These are phyloP conservation scores for Plasmodium vivax DNA, from an alignment of 169 alveolate species.

Conservation along the genomic window DNA sequence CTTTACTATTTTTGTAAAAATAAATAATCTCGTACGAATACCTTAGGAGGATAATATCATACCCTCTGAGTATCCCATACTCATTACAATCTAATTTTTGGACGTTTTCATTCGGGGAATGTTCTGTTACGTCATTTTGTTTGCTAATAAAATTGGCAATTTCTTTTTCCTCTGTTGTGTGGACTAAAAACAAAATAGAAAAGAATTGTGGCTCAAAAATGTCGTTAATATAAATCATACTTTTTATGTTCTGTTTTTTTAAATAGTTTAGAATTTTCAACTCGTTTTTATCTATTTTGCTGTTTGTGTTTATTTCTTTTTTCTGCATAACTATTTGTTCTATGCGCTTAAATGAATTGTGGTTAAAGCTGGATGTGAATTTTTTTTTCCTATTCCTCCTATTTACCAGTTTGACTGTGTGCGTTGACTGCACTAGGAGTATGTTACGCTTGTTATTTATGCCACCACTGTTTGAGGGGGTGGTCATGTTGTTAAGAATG, in stretches of 20 bases:
- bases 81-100: slow-evolving; percentile 32
- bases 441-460: slow-evolving; percentile 29
- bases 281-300: slow-evolving; percentile 19
- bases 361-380: slow-evolving; percentile 18
- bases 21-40: slow-evolving; percentile 45
- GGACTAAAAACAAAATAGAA: slow-evolving; percentile 31
- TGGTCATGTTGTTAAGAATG: slow-evolving; percentile 9
- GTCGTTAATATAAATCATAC: slow-evolving; percentile 66
- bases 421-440: slow-evolving; percentile 4
- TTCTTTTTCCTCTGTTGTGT: slow-evolving; percentile 29
- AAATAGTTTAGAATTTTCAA: slow-evolving; percentile 23
- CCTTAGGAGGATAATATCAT: slow-evolving; percentile 64
- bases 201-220: slow-evolving; percentile 46
- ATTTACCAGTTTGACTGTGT: neutral
- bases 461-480: neutral
- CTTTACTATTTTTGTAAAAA: slow-evolving; percentile 39
- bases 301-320: slow-evolving; percentile 1
- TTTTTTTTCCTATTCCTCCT: neutral
- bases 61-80: slow-evolving; percentile 36
- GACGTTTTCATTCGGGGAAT: neutral
- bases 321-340: slow-evolving; percentile 41
- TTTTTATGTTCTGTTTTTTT: slow-evolving; percentile 58
- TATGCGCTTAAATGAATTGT: slow-evolving; percentile 25
- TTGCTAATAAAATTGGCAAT: neutral
- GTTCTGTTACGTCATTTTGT: neutral